Base-by-base conservation (phyloP, 495 filamentous ascomycete species). In the Hypoxylon subgilvum region DNA sequence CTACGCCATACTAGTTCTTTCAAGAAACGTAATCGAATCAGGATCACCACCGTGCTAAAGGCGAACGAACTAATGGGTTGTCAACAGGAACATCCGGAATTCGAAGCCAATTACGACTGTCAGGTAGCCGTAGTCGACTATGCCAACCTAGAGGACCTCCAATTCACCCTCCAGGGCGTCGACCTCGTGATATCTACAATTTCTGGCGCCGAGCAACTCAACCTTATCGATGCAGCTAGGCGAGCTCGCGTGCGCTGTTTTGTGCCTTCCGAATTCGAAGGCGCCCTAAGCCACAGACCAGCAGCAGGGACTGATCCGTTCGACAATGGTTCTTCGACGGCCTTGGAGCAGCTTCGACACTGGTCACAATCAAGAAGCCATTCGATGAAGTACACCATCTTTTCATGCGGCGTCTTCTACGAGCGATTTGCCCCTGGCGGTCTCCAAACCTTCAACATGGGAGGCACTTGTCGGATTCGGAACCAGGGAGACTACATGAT, bases 171-270 rank as follows among this genome's bases (percentile, higher is more conserved):
- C 8, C 73, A 78, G 49, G 88, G 88, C 9, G 79, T 89, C n/a
- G 85, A 90, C 71, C 80, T 86, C 16, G 79, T 91, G 57, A 88
- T 91, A 48, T 91, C 88, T 4, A 90, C 88, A 9, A 83, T 91
- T 27, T 80, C 82, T 2, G 82, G 84, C 28, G 70, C 65, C 43
- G 76, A 84, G 21, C 88, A 91, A 60, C 76, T 90, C 56, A 81
- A 84, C 63, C 80, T 91, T 13, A 90, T 91, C 64, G 83, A 88
- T 57, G 87, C 88, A 1, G 88, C 88, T 6, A 78, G 85, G 21
- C 70, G 76, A 23, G 82, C 80, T 10, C 68, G 80, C n/a, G 88
- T 90, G 6, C 78, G 79, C 18, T 78, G 85, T 16, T 90, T 91
- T 65, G 84, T 86, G 12, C 88, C 88, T 9, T 88, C 88, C 2